These are phyloP conservation scores for Metschnikowia vanudenii DNA, from an alignment of 805 yeast genomes.

Conservation along the genomic window DNA sequence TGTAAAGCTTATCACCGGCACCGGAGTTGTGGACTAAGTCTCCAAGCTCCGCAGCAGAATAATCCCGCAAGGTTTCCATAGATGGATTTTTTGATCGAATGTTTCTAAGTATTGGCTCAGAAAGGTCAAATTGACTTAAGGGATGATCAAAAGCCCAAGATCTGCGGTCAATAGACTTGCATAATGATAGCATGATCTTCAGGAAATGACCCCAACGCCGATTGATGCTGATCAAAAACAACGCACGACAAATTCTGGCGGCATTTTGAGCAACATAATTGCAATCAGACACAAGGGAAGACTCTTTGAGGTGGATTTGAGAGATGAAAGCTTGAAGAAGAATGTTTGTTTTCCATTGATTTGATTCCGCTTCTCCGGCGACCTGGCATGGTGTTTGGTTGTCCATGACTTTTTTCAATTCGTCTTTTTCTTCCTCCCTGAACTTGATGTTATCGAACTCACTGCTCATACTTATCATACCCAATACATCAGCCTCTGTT, in stretches of 20 bases:
- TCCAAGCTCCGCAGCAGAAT: constrained; percentile 76
- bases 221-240: constrained; percentile 81
- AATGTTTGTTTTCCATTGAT: constrained; percentile 85
- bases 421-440: constrained; percentile 82
- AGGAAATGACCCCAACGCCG: constrained; percentile 89
- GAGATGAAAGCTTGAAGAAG: constrained; percentile 87
- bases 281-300: constrained; percentile 81
- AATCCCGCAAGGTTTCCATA: constrained; percentile 70
- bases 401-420: constrained; percentile 61
- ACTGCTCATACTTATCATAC: constrained; percentile 86
- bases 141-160: constrained; percentile 94
- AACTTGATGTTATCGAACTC: constrained; percentile 90
- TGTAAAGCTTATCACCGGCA: constrained; percentile 64
- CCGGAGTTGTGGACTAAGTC: constrained; percentile 81
- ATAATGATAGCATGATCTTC: constrained; percentile 69
- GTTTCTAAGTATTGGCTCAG: constrained; percentile 59
- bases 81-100: constrained; percentile 63
- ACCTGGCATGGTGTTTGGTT: constrained; percentile 73
- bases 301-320: constrained; percentile 64
- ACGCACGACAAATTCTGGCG: constrained; percentile 87
- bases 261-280: constrained; percentile 95
- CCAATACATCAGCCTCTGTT: constrained; percentile 86
- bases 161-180: constrained; percentile 81
- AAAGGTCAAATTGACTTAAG: constrained; percentile 78
- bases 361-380: constrained; percentile 68